These are phyloP conservation scores for Plantago major DNA, from an alignment of 257 asterid genomes.

Conservation along the genomic window DNA sequence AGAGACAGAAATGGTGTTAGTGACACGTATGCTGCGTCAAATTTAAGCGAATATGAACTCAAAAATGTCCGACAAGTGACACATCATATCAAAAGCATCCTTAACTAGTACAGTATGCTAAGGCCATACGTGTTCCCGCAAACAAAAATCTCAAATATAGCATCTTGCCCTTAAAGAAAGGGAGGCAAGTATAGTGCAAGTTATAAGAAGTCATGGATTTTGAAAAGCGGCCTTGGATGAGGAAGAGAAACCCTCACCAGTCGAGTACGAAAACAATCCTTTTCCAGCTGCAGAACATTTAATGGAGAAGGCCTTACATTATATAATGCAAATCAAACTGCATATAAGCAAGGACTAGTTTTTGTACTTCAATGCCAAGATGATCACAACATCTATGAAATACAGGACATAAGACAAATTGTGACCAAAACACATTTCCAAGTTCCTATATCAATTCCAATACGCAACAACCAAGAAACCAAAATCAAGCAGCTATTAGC, in stretches of 20 bases:
- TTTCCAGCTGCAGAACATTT: conserved; percentile 29
- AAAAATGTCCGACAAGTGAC: not conserved
- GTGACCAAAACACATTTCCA: too few relatives aligned
- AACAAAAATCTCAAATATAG: not conserved
- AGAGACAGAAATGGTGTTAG: conserved; percentile 15
- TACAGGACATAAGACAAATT: too few relatives aligned
- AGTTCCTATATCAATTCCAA: too few relatives aligned
- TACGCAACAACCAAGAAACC: too few relatives aligned
- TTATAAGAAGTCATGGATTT: not conserved
- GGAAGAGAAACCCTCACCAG: conserved; percentile 25
- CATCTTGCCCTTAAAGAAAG: conserved; percentile 1
- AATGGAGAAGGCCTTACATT: conserved; percentile 28
- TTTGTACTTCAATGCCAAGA: not conserved
- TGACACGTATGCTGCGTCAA: conserved; percentile 4
- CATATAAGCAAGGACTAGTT: conserved; percentile 18
- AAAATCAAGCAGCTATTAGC: too few relatives aligned
- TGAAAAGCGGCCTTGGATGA: conserved; percentile 21
- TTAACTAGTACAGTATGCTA: not conserved
- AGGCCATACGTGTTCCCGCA: conserved; percentile 3
- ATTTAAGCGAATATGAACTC: not conserved
- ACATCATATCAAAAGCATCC: not conserved
- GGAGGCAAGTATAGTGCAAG: not conserved
- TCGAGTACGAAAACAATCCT: conserved; percentile 17
- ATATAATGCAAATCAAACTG: conserved; percentile 23
- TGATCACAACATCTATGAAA: too few relatives aligned